These are phyloP conservation scores for Tilletia walkeri DNA, from an alignment of 1,284 basidiomycete species.

Conservation along the genomic window DNA sequence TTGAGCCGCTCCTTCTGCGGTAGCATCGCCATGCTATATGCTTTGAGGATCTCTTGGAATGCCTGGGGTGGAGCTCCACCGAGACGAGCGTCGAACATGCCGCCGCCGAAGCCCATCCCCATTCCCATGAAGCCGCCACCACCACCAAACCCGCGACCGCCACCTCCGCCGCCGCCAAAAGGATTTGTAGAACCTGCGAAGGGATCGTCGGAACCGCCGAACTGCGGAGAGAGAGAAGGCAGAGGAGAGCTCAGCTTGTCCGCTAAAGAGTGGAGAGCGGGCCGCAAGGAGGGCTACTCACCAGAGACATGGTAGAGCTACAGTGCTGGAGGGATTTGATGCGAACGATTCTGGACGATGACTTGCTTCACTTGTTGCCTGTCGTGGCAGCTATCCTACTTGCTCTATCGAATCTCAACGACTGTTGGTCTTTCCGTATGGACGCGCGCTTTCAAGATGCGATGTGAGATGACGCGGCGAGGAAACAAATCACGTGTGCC, in stretches of 20 bases:
- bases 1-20: slow-evolving; percentile 77
- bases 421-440: no score
- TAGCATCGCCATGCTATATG: slow-evolving; percentile 82
- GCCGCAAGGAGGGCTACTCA: not conserved
- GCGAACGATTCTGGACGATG: no score
- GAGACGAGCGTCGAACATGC: slow-evolving; percentile 6
- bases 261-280: not conserved
- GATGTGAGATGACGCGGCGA: not conserved
- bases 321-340: no score
- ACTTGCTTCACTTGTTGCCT: no score
- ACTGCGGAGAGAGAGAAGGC: not conserved
- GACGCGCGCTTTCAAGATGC: no score
- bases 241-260: not conserved
- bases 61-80: slow-evolving; percentile 24
- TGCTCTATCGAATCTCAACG: no score
- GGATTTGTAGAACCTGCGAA: not conserved
- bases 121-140: not conserved
- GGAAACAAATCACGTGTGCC: not conserved
- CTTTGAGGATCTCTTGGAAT: slow-evolving; percentile 58
- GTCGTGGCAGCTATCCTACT: no score
- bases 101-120: slow-evolving; percentile 14
- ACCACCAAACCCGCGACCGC: not conserved
- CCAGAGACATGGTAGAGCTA: not conserved
- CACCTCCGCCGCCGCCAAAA: slow-evolving; percentile 6
- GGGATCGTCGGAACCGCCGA: slow-evolving; percentile 1